Evolutionary conservation across 2,329 filamentous ascomycete species (phyloP).

Genomic region (Peltaster fructicola): DNA sequence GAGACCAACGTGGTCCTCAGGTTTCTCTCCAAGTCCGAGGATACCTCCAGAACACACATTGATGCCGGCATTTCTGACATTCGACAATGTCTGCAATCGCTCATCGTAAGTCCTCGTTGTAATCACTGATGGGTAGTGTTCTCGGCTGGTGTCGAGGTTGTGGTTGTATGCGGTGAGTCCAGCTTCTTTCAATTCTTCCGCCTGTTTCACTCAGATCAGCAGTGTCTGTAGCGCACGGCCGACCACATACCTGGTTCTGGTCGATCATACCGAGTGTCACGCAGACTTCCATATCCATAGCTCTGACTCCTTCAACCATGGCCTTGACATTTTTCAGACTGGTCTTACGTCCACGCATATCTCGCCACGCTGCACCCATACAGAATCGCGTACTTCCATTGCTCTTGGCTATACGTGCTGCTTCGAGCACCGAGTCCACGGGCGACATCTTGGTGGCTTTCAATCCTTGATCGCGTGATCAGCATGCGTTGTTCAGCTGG

Average conservation of each 20-base stretch:
- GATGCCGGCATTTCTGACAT: constrained; percentile 73
- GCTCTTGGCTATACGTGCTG: constrained; percentile 57
- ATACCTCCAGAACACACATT: constrained; percentile 86
- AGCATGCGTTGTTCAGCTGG: background rate
- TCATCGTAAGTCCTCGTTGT: constrained; percentile 78
- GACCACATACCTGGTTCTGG: constrained; percentile 15
- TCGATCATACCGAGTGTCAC: constrained; percentile 94
- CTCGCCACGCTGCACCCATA: constrained; percentile 87
- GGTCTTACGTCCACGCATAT: constrained; percentile 82
- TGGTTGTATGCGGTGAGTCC: constrained; percentile 88
- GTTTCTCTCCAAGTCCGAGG: constrained; percentile 63
- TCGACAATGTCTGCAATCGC: constrained; percentile 56
- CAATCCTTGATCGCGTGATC: constrained; percentile 28
- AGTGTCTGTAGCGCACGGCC: constrained; percentile 3
- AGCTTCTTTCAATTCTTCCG: constrained; percentile 63
- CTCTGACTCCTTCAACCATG: constrained; percentile 69
- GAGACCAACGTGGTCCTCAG: constrained; percentile 64
- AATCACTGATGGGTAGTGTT: constrained; percentile 77
- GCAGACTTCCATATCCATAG: constrained; percentile 74
- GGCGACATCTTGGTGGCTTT: constrained; percentile 62
- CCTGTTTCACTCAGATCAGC: too few relatives aligned
- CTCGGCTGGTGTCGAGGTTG: constrained; percentile 78
- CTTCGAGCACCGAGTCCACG: constrained; percentile 64
- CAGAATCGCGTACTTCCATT: constrained; percentile 86
- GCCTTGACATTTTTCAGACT: constrained; percentile 66